Evolutionary conservation across 2,329 filamentous ascomycete species (phyloP).

Genomic region (Pseudocercospora pini-densiflorae): DNA sequence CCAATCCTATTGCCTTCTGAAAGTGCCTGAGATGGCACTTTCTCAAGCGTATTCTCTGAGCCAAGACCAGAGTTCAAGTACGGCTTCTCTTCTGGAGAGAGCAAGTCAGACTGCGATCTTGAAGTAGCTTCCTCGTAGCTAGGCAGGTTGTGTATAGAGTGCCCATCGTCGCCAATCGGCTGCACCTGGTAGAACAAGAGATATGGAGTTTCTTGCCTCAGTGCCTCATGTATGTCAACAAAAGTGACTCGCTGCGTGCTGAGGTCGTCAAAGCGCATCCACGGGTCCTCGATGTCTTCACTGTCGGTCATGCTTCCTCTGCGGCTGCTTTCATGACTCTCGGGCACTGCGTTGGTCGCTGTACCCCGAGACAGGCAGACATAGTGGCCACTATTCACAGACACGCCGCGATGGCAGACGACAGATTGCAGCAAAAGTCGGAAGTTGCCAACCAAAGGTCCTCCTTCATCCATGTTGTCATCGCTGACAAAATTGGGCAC

Average conservation of each 20-base stretch:
- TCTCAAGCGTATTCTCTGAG: constrained; percentile 27
- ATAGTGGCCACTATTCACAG: constrained; percentile 89
- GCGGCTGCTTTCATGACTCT: constrained; percentile 48
- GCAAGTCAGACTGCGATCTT: constrained; percentile 33
- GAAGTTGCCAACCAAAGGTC: constrained; percentile 80
- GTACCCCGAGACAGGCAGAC: constrained; percentile 81
- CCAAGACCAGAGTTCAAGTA: constrained; percentile 25
- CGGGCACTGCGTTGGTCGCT: constrained; percentile 46
- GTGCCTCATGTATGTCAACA: constrained; percentile 76
- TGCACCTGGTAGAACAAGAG: constrained; percentile 94
- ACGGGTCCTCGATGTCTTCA: constrained; percentile 73
- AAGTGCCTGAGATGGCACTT: constrained; percentile 20
- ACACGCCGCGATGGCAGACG: constrained; percentile 87
- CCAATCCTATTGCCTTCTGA: constrained; percentile 15
- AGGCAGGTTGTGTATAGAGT: constrained; percentile 42
- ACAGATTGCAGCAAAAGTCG: constrained; percentile 90
- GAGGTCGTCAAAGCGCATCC: constrained; percentile 95
- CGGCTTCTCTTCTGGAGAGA: constrained; percentile 33
- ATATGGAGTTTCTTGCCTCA: constrained; percentile 90
- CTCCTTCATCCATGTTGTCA: constrained; percentile 69
- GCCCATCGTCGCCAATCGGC: constrained; percentile 74
- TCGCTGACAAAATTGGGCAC: constrained; percentile 90
- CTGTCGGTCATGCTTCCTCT: constrained; percentile 28
- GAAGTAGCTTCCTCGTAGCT: constrained; percentile 48
- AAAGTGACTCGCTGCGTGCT: constrained; percentile 70